Evolutionary conservation across 2,329 filamentous ascomycete genomes (phyloP), one percentile per base, ranked within the genome.

Genomic region (Alternaria gaisen): DNA sequence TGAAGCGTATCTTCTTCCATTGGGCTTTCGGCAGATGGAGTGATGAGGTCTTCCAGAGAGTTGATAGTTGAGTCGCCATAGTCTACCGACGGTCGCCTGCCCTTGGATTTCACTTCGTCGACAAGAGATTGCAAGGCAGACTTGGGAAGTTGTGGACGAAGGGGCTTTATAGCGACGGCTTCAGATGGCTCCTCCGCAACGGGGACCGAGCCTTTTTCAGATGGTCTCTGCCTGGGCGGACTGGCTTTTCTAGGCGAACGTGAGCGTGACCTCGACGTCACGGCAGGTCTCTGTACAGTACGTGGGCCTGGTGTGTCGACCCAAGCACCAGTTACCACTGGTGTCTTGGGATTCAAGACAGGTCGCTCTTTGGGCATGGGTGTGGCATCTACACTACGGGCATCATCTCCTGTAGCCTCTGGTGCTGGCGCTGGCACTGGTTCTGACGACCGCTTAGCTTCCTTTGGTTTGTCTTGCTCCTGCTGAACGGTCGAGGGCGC

Each of bases 11-110:
- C 77, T 42, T 79, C 77, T 16, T 79, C 76, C 5, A 58, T 69
- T 36, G 55, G 69, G 40, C 61, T 65, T 24, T 72, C 69, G 22
- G 53, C 50, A 14, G 53, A 68, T 56, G 69, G 75, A 18, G 74
- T 65, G 12, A 82, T 76, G 12, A 84, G 77, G 36, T 82, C 79
- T 67, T 83, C 81, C 8, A 84, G 72, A 4, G 81, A 83, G 46
- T 82, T 78, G 43, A 84, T 79, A 4, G 82, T 84, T 18, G 80
- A 81, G 30, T 84, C 82, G 36, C 82, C 82, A 40, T 79, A 77
- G 32, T 73, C 67, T 18, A 78, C 73, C 24, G 66, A 62, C 22
- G 53, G 53, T 34, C 59, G 59, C 26, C 56, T 53, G 26, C 61
- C 64, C 26, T 61, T 64, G 7, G 71, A 65, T 69, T 72, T 76